Percentiles rank a stretch among this genome's conserved stretches.
phyloP scores from a whole-genome alignment of 129 eudicot genomes.

The Tagetes erecta region DNA sequence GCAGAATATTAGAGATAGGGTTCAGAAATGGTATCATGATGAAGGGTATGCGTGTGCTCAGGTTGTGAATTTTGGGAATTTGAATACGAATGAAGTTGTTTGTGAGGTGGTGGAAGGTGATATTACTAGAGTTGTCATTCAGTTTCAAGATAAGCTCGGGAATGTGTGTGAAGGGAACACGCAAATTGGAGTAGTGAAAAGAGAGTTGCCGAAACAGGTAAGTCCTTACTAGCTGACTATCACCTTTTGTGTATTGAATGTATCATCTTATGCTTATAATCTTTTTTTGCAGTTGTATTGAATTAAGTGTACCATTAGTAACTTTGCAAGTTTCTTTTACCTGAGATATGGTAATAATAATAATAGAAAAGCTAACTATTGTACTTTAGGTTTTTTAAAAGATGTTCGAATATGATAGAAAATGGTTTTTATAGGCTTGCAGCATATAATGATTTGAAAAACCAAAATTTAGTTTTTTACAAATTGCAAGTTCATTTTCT shows the following conservation, averaged over 20 bases:
- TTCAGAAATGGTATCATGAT: slow-evolving; percentile 91
- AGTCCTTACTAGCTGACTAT: slow-evolving; percentile 4
- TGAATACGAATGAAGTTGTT: slow-evolving; percentile 78
- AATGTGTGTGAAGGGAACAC: slow-evolving; percentile 90
- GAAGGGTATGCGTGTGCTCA: slow-evolving; percentile 86
- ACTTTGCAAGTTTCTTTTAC: not conserved
- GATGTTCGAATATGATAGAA: not conserved
- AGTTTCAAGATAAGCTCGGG: slow-evolving; percentile 92
- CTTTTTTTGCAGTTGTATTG: not conserved
- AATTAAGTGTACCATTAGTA: slow-evolving; percentile 1
- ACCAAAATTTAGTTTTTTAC: not conserved
- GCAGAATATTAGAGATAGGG: slow-evolving; percentile 77
- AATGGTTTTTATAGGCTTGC: not conserved
- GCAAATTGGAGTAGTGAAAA: slow-evolving; percentile 57
- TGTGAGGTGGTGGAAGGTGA: slow-evolving; percentile 99
- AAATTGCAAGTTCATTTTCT: not conserved
- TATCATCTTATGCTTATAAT: not conserved
- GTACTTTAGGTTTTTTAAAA: not conserved
- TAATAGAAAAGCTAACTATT: not conserved
- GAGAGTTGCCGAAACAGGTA: slow-evolving; percentile 83
- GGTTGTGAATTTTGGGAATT: slow-evolving; percentile 87
- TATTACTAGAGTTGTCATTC: slow-evolving; percentile 73
- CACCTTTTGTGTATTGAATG: not conserved
- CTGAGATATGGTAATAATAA: not conserved
- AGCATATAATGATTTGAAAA: not conserved